These are phyloP conservation scores for Aspergillus egyptiacus DNA, from an alignment of 495 filamentous ascomycete species.

Conservation along the genomic window DNA sequence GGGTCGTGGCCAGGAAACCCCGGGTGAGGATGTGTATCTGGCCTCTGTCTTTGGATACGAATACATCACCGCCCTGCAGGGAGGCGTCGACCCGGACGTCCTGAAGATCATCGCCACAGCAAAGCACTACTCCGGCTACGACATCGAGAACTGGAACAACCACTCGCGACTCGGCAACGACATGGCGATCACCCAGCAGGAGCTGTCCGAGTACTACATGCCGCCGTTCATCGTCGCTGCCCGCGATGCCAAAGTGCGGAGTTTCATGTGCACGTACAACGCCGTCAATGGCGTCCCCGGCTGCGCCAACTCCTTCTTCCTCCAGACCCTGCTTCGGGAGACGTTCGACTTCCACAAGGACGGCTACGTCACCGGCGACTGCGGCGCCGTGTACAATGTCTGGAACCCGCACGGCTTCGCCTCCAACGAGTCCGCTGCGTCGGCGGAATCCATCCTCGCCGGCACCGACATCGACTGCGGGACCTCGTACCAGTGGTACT, in stretches of 20 bases:
- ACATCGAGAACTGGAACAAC: conserved; percentile 55
- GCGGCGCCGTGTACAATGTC: conserved; percentile 53
- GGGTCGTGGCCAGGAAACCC: conserved; percentile 59
- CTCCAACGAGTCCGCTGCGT: conserved; percentile 37
- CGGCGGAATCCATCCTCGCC: conserved; percentile 50
- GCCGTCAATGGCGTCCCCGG: conserved; percentile 55
- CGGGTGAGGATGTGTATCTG: conserved; percentile 52
- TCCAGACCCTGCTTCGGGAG: conserved; percentile 53
- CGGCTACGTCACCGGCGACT: conserved; percentile 54
- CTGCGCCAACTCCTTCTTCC: conserved; percentile 50
- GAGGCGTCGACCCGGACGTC: conserved; percentile 37
- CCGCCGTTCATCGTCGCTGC: conserved; percentile 32
- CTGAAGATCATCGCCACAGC: conserved; percentile 57
- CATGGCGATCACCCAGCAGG: conserved; percentile 48
- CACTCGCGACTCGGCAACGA: conserved; percentile 51
- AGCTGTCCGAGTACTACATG: conserved; percentile 49
- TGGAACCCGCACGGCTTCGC: conserved; percentile 52
- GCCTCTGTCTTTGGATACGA: conserved; percentile 49
- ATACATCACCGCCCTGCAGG: conserved; percentile 57
- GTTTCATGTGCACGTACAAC: conserved; percentile 59
- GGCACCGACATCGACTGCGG: conserved; percentile 61
- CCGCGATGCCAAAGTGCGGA: conserved; percentile 50
- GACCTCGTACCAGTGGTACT: conserved; percentile 45
- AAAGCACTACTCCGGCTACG: conserved; percentile 62
- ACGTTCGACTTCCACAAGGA: conserved; percentile 41